Evolutionary conservation across 1,139 yeast species (phyloP), one percentile per base, ranked within the genome.

Genomic region (Tardiomyces digboiensis): DNA sequence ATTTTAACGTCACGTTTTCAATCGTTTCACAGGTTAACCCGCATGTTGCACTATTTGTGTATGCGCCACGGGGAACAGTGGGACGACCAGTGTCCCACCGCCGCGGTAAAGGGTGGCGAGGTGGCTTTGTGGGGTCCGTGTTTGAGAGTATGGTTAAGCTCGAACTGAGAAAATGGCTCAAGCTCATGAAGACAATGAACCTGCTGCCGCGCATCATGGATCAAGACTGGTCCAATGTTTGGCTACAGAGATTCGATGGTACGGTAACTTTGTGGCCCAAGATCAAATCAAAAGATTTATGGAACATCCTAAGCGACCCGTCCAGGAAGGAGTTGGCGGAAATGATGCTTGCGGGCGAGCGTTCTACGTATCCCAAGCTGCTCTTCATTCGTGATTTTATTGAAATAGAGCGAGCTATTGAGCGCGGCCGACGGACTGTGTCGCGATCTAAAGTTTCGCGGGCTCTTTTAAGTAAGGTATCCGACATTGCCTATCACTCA

Each of bases 21-120:
- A 71, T 84, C 43, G 93, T 84, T 22, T 80, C 88, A 6, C 94
- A 84, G 61, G 91, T 83, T 8, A 84, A 84, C 58, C 93, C 94
- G 1, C 94, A 84, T 59, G 82, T 84, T 39, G 75, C 83, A 46
- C 67, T 84, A 29, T 84, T 84, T 62, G 81, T 80, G 54, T 84
- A 78, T 59, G 84, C 89, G 2, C 88, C 91, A 16, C 75, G 82
- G 53, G 94, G 94, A 1, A 78, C 87, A 0, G 86, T 83, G 21
- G 94, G 94, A 0, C 68, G 83, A 45, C 94, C 94, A 0, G 86
- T 84, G 14, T 74, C 84, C 0, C 72, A 82, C 48, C 62, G 82
- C n/a, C 76, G 60, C 44, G 75, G 77, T 1, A 60, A 62, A 39
- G 76, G 79, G 2, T 73, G 83, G 53, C 66, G 93, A 54, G 94